Evolutionary conservation across 192 early-diverging fungal genomes (phyloP).

Genomic region (Allomyces macrogynus): DNA sequence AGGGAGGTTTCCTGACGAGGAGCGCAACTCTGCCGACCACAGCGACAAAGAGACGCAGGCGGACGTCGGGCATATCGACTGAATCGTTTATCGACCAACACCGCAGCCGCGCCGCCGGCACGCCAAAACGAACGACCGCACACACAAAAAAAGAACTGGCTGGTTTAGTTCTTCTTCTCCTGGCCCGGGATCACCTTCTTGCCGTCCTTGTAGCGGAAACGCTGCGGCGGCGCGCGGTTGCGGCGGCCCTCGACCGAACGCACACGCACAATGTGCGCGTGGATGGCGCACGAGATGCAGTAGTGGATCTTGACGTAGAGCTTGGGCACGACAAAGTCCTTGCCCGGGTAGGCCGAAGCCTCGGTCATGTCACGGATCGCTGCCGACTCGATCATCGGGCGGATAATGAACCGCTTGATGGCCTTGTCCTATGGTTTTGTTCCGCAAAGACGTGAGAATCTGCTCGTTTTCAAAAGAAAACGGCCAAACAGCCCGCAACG

Average conservation of each 20-base stretch:
- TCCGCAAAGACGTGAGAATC: background rate
- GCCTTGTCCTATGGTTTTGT: slow-evolving; percentile 66
- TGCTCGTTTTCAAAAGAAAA: background rate
- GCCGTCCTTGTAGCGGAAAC: slow-evolving; percentile 70
- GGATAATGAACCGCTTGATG: slow-evolving; percentile 96
- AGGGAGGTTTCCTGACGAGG: too few relatives aligned
- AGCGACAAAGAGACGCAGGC: too few relatives aligned
- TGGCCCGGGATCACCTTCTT: slow-evolving; percentile 29
- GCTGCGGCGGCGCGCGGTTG: slow-evolving; percentile 79
- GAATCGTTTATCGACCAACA: too few relatives aligned
- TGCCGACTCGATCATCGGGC: slow-evolving; percentile 97
- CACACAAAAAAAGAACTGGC: background rate
- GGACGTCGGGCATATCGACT: too few relatives aligned
- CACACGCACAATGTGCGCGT: slow-evolving; percentile 82
- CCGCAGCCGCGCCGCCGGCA: too few relatives aligned
- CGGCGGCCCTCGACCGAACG: slow-evolving; percentile 70
- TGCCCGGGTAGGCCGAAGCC: slow-evolving; percentile 85
- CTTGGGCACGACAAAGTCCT: slow-evolving; percentile 52
- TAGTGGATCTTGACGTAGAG: slow-evolving; percentile 97
- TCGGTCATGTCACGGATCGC: slow-evolving; percentile 90
- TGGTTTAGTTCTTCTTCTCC: background rate
- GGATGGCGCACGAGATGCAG: slow-evolving; percentile 86
- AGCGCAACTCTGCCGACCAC: too few relatives aligned
- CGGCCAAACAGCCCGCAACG: slow-evolving; percentile 2
- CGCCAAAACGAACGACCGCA: background rate